Conservation (phyloP, 768 basidiomycete genomes). For the Hemileccinum rubropunctum region DNA sequence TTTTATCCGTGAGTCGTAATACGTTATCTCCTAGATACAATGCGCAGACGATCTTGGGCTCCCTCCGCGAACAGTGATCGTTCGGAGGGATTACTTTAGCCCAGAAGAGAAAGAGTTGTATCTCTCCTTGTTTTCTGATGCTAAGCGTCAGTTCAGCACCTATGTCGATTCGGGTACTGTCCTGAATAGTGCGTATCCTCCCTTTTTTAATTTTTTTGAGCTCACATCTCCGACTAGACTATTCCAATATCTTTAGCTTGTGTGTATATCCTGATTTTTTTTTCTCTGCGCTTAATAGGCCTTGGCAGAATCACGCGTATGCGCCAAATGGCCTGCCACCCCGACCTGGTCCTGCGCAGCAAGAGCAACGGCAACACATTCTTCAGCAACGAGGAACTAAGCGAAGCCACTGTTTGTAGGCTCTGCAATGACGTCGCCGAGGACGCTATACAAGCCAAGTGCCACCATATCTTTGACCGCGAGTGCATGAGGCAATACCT, state of each 20-base stretch:
- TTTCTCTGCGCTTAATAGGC: constrained; percentile 1
- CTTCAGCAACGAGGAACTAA: constrained; percentile 48
- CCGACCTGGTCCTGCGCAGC: constrained; percentile 88
- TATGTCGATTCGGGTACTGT: constrained; percentile 90
- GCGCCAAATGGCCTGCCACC: constrained; percentile 94
- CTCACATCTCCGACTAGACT: constrained; percentile 47
- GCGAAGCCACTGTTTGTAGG: constrained; percentile 84
- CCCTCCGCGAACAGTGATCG: constrained; percentile 87
- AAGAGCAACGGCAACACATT: constrained; percentile 73
- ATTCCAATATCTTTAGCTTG: constrained; percentile 87
- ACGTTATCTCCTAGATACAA: constrained; percentile 58
- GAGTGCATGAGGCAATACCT: constrained; percentile 96
- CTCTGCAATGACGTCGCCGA: constrained; percentile 97
- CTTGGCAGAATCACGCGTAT: constrained; percentile 80
- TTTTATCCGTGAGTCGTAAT: background rate
- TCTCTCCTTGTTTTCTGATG: constrained; percentile 86
- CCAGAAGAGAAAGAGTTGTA: constrained; percentile 97
- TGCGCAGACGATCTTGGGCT: constrained; percentile 94
- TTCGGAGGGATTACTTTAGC: constrained; percentile 90
- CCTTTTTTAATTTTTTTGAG: background rate
- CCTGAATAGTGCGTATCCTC: constrained; percentile 69
- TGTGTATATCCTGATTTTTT: constrained; percentile 32
- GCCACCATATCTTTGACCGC: constrained; percentile 92
- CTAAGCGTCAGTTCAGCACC: constrained; percentile 87
- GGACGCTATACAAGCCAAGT: constrained; percentile 93